These are phyloP conservation scores for Sungouiozyma ichnusensis DNA, from an alignment of 805 yeast species.

Conservation along the genomic window DNA sequence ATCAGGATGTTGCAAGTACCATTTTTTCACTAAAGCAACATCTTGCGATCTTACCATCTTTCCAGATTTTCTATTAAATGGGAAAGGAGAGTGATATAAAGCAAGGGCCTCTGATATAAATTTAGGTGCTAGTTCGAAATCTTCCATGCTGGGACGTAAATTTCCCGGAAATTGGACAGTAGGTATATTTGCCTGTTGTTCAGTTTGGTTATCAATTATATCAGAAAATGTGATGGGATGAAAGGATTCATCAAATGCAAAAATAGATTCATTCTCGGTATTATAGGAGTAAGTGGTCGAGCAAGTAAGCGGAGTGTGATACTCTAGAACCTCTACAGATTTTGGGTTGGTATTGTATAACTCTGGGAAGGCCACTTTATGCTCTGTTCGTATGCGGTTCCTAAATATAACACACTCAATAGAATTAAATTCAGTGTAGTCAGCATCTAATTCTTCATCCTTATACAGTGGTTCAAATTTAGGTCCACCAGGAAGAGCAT, in stretches of 20 bases:
- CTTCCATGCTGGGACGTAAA: conserved; percentile 44
- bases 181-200: conserved; percentile 24
- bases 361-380: conserved; percentile 77
- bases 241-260: conserved; percentile 41
- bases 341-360: conserved; percentile 71
- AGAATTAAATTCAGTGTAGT: conserved; percentile 82
- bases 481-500: conserved; percentile 92
- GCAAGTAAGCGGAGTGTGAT: conserved; percentile 52
- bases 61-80: conserved; percentile 72
- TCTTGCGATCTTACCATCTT: conserved; percentile 75
- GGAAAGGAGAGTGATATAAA: conserved; percentile 74
- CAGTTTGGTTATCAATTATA: conserved; percentile 8
- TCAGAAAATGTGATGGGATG: conserved; percentile 41
- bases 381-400: conserved; percentile 67
- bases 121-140: conserved; percentile 36
- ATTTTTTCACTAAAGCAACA: conserved; percentile 69
- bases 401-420: conserved; percentile 81
- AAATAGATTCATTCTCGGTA: conserved; percentile 45
- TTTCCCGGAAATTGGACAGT: conserved; percentile 33
- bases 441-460: conserved; percentile 53
- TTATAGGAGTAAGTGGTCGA: conserved; percentile 31
- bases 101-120: conserved; percentile 48
- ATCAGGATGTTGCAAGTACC: conserved; percentile 68
- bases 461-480: conserved; percentile 80
- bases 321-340: conserved; percentile 50